Evolutionary conservation across 768 basidiomycete species (phyloP).

Genomic region (Tricholoma bakamatsutake): DNA sequence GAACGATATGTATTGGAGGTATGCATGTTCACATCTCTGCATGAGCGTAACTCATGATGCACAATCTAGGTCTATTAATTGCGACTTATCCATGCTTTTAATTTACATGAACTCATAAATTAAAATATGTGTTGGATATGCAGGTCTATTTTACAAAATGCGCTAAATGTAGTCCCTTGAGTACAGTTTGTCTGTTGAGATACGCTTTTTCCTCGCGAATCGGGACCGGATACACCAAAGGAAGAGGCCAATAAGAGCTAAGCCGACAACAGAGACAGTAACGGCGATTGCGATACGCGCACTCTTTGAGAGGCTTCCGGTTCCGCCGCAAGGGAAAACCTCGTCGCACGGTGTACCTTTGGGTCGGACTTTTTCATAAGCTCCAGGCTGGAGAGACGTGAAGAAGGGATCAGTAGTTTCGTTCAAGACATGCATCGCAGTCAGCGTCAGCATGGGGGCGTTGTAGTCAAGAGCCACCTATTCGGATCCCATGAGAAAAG

Average conservation of each 20-base stretch:
- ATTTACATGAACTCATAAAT: neutral
- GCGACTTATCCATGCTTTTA: neutral
- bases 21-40: slow-evolving; percentile 9
- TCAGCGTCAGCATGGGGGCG: slow-evolving; percentile 82
- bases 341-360: slow-evolving; percentile 74
- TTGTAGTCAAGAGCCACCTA: slow-evolving; percentile 85
- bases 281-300: slow-evolving; percentile 69
- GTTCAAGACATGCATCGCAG: slow-evolving; percentile 70
- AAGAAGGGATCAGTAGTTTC: slow-evolving; percentile 71
- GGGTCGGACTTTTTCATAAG: slow-evolving; percentile 56
- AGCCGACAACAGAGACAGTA: slow-evolving; percentile 55
- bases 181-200: neutral
- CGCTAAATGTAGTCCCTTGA: neutral
- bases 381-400: slow-evolving; percentile 62
- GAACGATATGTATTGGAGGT: slow-evolving; percentile 98
- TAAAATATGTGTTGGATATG: neutral
- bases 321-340: slow-evolving; percentile 45
- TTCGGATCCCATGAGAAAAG: neutral
- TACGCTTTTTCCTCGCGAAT: neutral
- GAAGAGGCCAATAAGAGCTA: slow-evolving; percentile 46
- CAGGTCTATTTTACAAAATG: neutral
- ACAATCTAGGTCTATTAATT: slow-evolving; percentile 21
- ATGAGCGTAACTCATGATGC: neutral
- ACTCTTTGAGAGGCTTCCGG: slow-evolving; percentile 47
- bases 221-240: slow-evolving; percentile 31